A percentile compares a stretch with the other conserved stretches of the same genome.
Evolutionary conservation across 2,329 filamentous ascomycete species (phyloP).

Genomic region (Fusarium phyllophilum): DNA sequence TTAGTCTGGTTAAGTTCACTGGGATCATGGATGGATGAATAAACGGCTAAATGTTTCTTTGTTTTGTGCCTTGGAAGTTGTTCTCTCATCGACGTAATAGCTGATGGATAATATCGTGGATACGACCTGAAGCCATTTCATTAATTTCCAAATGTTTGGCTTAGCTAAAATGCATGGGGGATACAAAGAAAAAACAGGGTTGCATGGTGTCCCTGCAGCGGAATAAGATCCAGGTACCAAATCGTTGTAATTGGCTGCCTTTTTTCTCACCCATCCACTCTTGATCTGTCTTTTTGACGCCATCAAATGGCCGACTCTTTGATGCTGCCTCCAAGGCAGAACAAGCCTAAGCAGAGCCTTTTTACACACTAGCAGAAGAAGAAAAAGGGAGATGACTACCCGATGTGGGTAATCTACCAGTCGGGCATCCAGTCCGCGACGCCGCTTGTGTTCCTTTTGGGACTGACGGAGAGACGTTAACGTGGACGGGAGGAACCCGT

Average conservation of each 20-base stretch:
- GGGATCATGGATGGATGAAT: conserved; percentile 17
- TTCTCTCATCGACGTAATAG: conserved; percentile 19
- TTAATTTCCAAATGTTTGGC: conserved; percentile 24
- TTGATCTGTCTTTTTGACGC: conserved; percentile 26
- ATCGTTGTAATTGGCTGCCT: conserved; percentile 16
- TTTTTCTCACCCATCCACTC: conserved; percentile 3
- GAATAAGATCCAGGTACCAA: conserved; percentile 32
- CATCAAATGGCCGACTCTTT: conserved; percentile 20
- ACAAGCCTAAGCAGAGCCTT: conserved; percentile 25
- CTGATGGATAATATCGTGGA: conserved; percentile 6
- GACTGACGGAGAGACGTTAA: conserved; percentile 24
- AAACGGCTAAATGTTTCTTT: conserved; percentile 2
- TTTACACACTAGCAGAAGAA: conserved; percentile 15
- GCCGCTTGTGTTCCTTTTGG: conserved; percentile 26
- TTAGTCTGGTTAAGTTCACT: background rate
- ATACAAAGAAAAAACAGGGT: conserved; percentile 23
- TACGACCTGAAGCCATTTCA: conserved; percentile 3
- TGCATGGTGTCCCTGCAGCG: conserved; percentile 32
- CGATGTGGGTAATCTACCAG: conserved; percentile 24
- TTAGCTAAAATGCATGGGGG: conserved; percentile 7
- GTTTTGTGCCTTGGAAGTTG: conserved; percentile 31
- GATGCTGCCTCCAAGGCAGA: conserved; percentile 15
- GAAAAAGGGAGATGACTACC: conserved; percentile 36
- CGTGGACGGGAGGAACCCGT: conserved; percentile 28
- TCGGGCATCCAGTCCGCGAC: conserved; percentile 21